Conservation (phyloP, 352 stramenopile species). For the Phytophthora idaei region DNA sequence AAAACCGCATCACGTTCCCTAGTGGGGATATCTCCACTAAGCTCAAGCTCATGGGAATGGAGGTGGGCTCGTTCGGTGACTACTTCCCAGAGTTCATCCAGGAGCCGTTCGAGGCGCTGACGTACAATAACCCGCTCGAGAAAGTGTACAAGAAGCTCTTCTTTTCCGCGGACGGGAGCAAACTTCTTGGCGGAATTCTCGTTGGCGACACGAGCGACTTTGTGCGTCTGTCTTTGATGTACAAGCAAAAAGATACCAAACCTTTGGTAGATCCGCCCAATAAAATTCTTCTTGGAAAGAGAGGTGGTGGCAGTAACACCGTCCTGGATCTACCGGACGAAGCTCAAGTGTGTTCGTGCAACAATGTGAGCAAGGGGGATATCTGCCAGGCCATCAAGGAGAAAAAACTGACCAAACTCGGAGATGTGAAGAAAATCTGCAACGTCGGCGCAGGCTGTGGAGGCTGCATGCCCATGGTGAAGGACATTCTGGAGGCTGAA, state of each 20-base stretch:
- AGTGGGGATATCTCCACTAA: constrained; percentile 93
- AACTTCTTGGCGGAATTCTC: constrained; percentile 87
- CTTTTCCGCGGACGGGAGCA: constrained; percentile 85
- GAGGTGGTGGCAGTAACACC: constrained; percentile 35
- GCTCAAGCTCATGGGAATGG: constrained; percentile 94
- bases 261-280: constrained; percentile 54
- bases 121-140: constrained; percentile 92
- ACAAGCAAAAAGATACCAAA: constrained; percentile 59
- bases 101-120: constrained; percentile 68
- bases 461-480: constrained; percentile 91
- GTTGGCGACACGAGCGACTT: constrained; percentile 93
- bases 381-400: constrained; percentile 80
- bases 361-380: constrained; percentile 89
- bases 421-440: constrained; percentile 83
- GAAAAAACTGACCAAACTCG: constrained; percentile 74
- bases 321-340: constrained; percentile 75
- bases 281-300: constrained; percentile 67
- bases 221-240: constrained; percentile 68
- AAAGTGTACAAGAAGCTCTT: constrained; percentile 94
- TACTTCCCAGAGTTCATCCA: constrained; percentile 78
- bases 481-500: constrained; percentile 84
- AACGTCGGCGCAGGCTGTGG: constrained; percentile 91
- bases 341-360: constrained; percentile 92
- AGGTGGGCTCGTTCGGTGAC: constrained; percentile 92
- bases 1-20: constrained; percentile 64